phyloP scores from a whole-genome alignment of 306 rosid species.

The Vigna trinervia region DNA sequence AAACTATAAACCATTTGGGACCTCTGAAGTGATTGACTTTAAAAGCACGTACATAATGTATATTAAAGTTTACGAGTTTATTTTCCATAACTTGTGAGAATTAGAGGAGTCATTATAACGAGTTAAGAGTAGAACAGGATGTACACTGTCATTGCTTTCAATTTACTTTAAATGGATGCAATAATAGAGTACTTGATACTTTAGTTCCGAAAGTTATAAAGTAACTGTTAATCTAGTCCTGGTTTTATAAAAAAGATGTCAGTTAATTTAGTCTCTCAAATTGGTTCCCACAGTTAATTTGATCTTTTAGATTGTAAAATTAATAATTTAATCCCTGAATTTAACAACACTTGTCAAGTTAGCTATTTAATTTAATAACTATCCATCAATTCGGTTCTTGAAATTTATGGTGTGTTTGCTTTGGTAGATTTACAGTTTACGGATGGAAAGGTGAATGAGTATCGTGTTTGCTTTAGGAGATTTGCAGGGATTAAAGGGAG shows the following conservation, averaged over 20 bases:
- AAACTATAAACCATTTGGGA: background rate
- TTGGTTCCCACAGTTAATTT: no score
- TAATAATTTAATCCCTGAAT: background rate
- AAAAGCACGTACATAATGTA: background rate
- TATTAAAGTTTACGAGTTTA: background rate
- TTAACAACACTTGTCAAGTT: background rate
- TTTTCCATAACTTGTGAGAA: slow-evolving; percentile 1
- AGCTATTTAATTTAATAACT: background rate
- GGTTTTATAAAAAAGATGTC: background rate
- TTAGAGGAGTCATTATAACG: background rate
- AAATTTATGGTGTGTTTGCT: no score
- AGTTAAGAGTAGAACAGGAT: background rate
- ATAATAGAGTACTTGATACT: background rate
- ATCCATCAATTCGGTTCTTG: background rate
- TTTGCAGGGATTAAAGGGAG: no score
- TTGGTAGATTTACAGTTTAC: no score
- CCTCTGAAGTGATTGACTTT: slow-evolving; percentile 12
- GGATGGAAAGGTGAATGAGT: no score
- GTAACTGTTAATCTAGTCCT: background rate
- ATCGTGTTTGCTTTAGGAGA: no score
- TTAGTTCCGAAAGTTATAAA: background rate
- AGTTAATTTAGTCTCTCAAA: background rate
- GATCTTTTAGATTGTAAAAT: no score
- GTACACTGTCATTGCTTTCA: slow-evolving; percentile 7
- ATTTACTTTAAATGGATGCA: background rate